A percentile compares a stretch with the other conserved stretches of the same genome.
These are phyloP conservation scores for Leccinum angustisporum DNA, from an alignment of 1,284 basidiomycete species.

Conservation along the genomic window DNA sequence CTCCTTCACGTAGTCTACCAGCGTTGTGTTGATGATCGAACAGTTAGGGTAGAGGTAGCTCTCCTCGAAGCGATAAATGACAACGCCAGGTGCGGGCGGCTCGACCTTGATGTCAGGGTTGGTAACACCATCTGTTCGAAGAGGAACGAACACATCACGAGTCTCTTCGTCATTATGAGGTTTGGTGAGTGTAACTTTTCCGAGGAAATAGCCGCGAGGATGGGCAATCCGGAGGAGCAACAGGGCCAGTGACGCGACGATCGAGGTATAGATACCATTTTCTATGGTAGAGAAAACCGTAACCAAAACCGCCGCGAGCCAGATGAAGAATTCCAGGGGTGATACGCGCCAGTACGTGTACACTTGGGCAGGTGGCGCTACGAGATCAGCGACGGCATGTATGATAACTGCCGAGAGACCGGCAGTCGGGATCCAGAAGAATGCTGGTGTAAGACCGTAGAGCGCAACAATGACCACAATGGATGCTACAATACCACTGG, in stretches of 20 bases:
- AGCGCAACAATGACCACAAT: slow-evolving; percentile 91
- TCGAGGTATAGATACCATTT: slow-evolving; percentile 92
- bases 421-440: slow-evolving; percentile 84
- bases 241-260: slow-evolving; percentile 79
- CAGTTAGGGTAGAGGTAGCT: slow-evolving; percentile 94
- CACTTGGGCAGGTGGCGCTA: slow-evolving; percentile 85
- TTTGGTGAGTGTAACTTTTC: slow-evolving; percentile 56
- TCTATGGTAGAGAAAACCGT: slow-evolving; percentile 91
- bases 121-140: slow-evolving; percentile 60
- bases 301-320: slow-evolving; percentile 83
- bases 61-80: slow-evolving; percentile 94
- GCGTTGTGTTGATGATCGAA: slow-evolving; percentile 70
- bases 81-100: slow-evolving; percentile 83
- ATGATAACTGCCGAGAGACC: slow-evolving; percentile 93
- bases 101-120: slow-evolving; percentile 75
- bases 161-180: slow-evolving; percentile 33
- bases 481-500: slow-evolving; percentile 86
- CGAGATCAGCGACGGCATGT: slow-evolving; percentile 91
- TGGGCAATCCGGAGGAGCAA: slow-evolving; percentile 87
- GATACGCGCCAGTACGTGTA: slow-evolving; percentile 94
- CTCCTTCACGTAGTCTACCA: slow-evolving; percentile 82
- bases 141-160: slow-evolving; percentile 86
- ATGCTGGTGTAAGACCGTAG: slow-evolving; percentile 89
- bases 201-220: slow-evolving; percentile 90
- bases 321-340: slow-evolving; percentile 93